Evolutionary conservation across 169 alveolate species (phyloP).

Genomic region (Plasmodium cynomolgi): DNA sequence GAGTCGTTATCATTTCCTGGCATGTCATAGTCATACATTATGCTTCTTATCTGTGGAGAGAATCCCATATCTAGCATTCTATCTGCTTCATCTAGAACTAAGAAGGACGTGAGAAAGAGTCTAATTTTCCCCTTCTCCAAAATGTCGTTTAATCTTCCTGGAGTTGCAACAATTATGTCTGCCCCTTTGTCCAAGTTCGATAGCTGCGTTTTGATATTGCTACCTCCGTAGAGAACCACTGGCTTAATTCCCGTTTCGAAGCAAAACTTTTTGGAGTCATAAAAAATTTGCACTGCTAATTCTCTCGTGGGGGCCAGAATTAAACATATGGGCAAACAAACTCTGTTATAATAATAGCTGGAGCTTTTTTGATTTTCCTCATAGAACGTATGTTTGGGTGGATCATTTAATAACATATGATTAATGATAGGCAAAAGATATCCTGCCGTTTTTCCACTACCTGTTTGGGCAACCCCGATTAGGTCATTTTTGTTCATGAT

Average conservation of each 20-base stretch:
- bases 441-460: constrained; percentile 99
- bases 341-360: constrained; percentile 70
- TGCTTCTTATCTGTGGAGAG: constrained; percentile 91
- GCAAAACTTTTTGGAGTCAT: constrained; percentile 92
- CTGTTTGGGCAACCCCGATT: constrained; percentile 98
- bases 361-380: constrained; percentile 34
- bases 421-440: constrained; percentile 96
- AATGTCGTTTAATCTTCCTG: constrained; percentile 95
- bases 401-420: constrained; percentile 89
- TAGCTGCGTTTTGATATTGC: constrained; percentile 90
- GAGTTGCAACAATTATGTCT: constrained; percentile 96
- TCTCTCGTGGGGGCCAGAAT: constrained; percentile 98
- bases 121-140: constrained; percentile 86
- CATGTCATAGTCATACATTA: constrained; percentile 88
- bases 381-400: constrained; percentile 81
- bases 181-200: constrained; percentile 94
- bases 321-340: constrained; percentile 83
- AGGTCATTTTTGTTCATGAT: constrained; percentile 94
- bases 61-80: constrained; percentile 97
- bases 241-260: constrained; percentile 94
- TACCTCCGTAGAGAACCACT: constrained; percentile 94
- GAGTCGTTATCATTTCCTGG: constrained; percentile 77
- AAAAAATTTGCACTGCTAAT: constrained; percentile 94
- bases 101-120: constrained; percentile 85
- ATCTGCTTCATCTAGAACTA: constrained; percentile 96